These are phyloP conservation scores for Violaceomyces palustris DNA, from an alignment of 1,284 basidiomycete species.

Conservation along the genomic window DNA sequence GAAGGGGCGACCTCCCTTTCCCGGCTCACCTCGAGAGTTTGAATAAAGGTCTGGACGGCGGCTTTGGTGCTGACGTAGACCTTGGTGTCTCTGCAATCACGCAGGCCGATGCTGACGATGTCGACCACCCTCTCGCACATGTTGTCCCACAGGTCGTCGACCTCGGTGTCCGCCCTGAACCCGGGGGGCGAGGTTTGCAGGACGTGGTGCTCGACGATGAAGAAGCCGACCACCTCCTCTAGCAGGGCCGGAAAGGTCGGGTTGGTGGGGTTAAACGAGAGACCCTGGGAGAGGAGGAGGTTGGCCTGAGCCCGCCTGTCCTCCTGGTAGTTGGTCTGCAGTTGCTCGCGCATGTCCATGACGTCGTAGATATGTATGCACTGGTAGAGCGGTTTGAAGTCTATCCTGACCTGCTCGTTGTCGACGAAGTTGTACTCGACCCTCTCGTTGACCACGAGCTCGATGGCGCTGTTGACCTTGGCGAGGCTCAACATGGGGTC, in stretches of 20 bases:
- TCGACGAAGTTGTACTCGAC: constrained; percentile 88
- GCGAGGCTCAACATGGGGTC: constrained; percentile 60
- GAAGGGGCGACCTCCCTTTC: too few relatives aligned
- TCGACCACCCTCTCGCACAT: constrained; percentile 73
- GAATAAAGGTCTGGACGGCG: constrained; percentile 76
- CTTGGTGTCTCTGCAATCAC: constrained; percentile 73
- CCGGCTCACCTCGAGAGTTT: constrained; percentile 88
- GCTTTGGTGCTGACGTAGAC: constrained; percentile 80
- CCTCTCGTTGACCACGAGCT: constrained; percentile 87
- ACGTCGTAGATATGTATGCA: constrained; percentile 96
- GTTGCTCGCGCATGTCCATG: constrained; percentile 78
- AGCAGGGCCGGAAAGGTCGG: constrained; percentile 34
- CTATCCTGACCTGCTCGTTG: constrained; percentile 79
- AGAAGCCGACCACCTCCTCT: constrained; percentile 96
- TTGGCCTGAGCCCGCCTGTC: constrained; percentile 94
- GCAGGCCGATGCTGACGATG: constrained; percentile 70
- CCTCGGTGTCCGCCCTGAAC: constrained; percentile 82
- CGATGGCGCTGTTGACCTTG: constrained; percentile 88
- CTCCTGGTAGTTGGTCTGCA: constrained; percentile 87
- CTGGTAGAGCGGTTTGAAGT: constrained; percentile 92
- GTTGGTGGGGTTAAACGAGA: constrained; percentile 53
- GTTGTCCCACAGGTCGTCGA: constrained; percentile 93
- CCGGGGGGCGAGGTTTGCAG: constrained; percentile 67
- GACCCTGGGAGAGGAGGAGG: constrained; percentile 72
- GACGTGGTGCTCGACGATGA: constrained; percentile 92